Percentiles rank a stretch among this genome's conserved stretches.
These are phyloP conservation scores for Quercus tomentella DNA, from an alignment of 331 rosid species.

Conservation along the genomic window DNA sequence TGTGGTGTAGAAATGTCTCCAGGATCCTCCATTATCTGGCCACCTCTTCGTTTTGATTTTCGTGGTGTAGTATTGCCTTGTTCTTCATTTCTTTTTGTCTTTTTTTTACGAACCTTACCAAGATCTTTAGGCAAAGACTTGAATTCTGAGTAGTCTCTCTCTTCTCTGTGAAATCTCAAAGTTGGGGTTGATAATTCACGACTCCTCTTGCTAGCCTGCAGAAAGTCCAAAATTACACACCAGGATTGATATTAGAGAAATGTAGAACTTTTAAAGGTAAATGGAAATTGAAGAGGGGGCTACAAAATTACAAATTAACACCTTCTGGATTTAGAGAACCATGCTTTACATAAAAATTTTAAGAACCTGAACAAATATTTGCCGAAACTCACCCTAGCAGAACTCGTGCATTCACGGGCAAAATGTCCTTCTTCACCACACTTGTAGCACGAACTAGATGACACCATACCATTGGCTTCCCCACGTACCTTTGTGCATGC, in stretches of 20 bases:
- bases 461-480: slow-evolving; percentile 40
- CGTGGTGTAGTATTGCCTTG: slow-evolving; percentile 31
- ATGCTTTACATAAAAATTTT: neutral
- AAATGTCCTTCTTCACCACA: slow-evolving; percentile 92
- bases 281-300: neutral
- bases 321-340: neutral
- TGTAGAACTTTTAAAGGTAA: neutral
- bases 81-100: slow-evolving; percentile 38
- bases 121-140: slow-evolving; percentile 57
- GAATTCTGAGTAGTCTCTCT: slow-evolving; percentile 34
- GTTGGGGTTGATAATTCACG: slow-evolving; percentile 34
- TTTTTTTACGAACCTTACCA: slow-evolving; percentile 41
- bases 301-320: neutral
- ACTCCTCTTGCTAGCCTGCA: slow-evolving; percentile 46
- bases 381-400: slow-evolving; percentile 36
- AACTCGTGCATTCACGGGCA: slow-evolving; percentile 75
- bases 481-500: slow-evolving; percentile 52
- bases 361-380: neutral
- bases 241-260: neutral
- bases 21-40: slow-evolving; percentile 37
- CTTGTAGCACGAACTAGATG: slow-evolving; percentile 58
- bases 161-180: slow-evolving; percentile 34
- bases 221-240: slow-evolving; percentile 17
- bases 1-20: slow-evolving; percentile 19
- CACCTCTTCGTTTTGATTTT: slow-evolving; percentile 35